Base-by-base conservation (phyloP, 108 stramenopile genomes). In the Pseudonitzschia multiseries region DNA sequence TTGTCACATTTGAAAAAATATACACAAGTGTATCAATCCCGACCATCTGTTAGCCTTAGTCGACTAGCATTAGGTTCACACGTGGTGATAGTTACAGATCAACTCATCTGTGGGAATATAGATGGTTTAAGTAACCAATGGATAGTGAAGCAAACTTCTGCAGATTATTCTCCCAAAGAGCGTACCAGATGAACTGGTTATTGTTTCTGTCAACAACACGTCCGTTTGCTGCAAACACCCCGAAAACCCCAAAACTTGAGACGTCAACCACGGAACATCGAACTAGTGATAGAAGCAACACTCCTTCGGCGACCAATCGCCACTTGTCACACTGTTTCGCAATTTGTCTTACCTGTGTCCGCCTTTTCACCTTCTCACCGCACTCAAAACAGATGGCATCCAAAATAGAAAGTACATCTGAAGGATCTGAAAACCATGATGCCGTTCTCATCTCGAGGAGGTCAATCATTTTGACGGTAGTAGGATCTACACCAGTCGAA, bases 381-480 rank as follows among this genome's bases (percentile, higher is more conserved):
- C 13, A 36, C 32, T 53, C 40, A 28, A 46, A 27, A 60, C 84
- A 83, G 85, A 75, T 83, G 77, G 74, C 82, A 28, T 36, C 57
- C 17, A 76, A 61, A 28, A 41, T 64, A 21, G 70, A 42, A 15
- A 50, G 20, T 28, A 18, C 51, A 27, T 15, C 53, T 17, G 73
- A 64, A 53, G 56, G n/a, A 66, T 29, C 26, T 24, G 77, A 68
- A 48, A 68, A 54, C 0, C 33, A 64, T 68, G 79, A 76, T 20
- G 76, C 79, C 40, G 70, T 79, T 22, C 48, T 91, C 21, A 82
- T 76, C n/a, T 79, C 85, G 21, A 81, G 88, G 20, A 78, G 89
- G 41, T 87, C 85, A 59, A 52, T 93, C 13, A 73, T 91, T 27
- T 71, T 91, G 40, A 79, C 87, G 40, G 71, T 87, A 18, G 76